Evolutionary conservation across 2,329 filamentous ascomycete species (phyloP), one percentile per base, ranked within the genome.

Genomic region (Colletotrichum tanaceti): DNA sequence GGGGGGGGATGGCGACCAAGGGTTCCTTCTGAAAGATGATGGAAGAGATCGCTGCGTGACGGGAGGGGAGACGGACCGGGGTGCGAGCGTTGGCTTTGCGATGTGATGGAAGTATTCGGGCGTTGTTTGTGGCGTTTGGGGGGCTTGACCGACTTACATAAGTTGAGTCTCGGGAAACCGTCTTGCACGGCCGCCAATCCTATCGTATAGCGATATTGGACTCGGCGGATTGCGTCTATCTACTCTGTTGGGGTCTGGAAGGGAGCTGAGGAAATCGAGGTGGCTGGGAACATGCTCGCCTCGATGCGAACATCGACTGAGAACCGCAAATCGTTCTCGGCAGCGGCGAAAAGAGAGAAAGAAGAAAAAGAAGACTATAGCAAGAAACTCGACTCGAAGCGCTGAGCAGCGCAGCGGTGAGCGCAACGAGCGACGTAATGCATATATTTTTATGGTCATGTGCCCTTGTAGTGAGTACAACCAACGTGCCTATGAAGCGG

Each of bases 381-480:
- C 18, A 28, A 58, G n/a, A 53, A 22, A 16, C 9, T 47, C 18
- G 22, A 46, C 14, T n/a, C n/a, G 20, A 52, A 39, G 22, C 54
- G 46, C 43, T 43, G 35, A 32, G 28, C 54, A 13, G 39, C 35
- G 49, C 39, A 55, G 66, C 66, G 66, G 66, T 69, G 66, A 69
- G 62, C 66, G 55, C 35, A 35, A 65, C 47, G 41, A 49, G 49
- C 32, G 58, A 66, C 57, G 35, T 57, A 43, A 66, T 52, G 62
- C 66, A 61, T 65, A 32, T 52, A 46, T 35, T 35, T 35, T 46
- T 24, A 35, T 5, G 28, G 66, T 65, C 55, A 69, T 69, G 66
- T 69, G 66, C 66, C 65, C 50, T 59, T 38, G 66, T 52, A 55
- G 32, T 9, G 32, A 35, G 32, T 35, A 35, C 9, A 10, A 3